Conservation (phyloP, 2,329 filamentous ascomycete species). For the Paecilomyces niveus region DNA sequence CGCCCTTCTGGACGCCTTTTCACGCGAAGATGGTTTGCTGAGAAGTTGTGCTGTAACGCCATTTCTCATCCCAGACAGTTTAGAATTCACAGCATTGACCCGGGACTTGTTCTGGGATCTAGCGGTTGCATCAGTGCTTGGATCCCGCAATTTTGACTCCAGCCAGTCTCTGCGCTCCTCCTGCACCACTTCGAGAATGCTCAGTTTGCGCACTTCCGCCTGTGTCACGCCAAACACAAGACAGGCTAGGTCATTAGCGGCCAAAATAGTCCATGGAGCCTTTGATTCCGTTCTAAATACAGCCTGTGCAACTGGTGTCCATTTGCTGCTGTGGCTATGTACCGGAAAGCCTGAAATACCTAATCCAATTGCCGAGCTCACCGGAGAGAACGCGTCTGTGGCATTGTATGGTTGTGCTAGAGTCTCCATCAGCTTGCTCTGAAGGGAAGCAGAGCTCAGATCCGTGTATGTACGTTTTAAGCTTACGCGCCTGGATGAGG, state of each 20-base stretch:
- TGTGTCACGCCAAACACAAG: constrained; percentile 99
- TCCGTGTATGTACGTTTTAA: constrained; percentile 88
- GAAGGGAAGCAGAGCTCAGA: constrained; percentile 63
- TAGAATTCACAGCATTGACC: constrained; percentile 27
- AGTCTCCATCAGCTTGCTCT: constrained; percentile 77
- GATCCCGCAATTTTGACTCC: constrained; percentile 70
- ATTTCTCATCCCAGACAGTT: constrained; percentile 59
- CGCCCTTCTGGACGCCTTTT: constrained; percentile 40
- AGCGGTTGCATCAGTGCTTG: constrained; percentile 44
- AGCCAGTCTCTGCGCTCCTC: constrained; percentile 85
- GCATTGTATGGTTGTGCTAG: constrained; percentile 73
- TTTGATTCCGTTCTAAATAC: constrained; percentile 94
- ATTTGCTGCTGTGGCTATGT: constrained; percentile 86
- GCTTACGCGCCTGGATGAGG: constrained; percentile 55
- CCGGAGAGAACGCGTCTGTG: constrained; percentile 38
- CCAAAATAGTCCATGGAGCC: constrained; percentile 89
- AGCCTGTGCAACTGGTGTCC: constrained; percentile 84
- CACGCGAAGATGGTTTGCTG: constrained; percentile 66
- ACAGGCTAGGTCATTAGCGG: constrained; percentile 93
- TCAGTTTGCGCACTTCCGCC: constrained; percentile 87
- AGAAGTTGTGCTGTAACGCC: constrained; percentile 84
- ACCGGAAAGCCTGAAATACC: constrained; percentile 46
- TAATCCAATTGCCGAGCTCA: constrained; percentile 28
- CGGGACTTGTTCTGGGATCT: constrained; percentile 25
- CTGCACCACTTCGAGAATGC: constrained; percentile 90